Conservation (phyloP, 2,329 filamentous ascomycete species). For the Verticillium tricorpus region DNA sequence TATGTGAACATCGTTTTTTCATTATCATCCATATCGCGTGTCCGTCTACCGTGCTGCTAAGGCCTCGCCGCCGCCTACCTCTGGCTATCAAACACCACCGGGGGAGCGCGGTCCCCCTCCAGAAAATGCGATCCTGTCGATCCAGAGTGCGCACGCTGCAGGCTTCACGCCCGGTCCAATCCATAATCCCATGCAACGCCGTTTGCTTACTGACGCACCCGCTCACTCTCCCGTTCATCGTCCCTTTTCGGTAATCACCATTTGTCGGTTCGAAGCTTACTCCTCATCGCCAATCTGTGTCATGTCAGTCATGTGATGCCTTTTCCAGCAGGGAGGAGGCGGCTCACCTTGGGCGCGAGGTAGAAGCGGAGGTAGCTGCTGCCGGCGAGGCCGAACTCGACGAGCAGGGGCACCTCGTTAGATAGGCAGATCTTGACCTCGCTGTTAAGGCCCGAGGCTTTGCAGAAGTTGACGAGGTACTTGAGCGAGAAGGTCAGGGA, state of each 20-base stretch:
- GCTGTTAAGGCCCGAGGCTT: conserved; percentile 78
- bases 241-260: neutral
- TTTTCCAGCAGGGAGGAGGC: neutral
- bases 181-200: neutral
- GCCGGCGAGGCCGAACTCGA: conserved; percentile 80
- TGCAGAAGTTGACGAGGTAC: conserved; percentile 99
- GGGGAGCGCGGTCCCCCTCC: neutral
- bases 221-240: conserved; percentile 6
- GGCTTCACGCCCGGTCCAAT: neutral
- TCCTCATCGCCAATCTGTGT: conserved; percentile 34
- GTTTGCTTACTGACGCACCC: neutral
- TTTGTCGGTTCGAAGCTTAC: conserved; percentile 15
- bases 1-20: neutral
- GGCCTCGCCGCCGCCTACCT: neutral
- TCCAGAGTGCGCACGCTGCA: neutral
- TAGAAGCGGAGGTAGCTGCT: conserved; percentile 95
- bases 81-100: neutral
- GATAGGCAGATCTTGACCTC: conserved; percentile 91
- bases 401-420: conserved; percentile 90
- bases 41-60: neutral
- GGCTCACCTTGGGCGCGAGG: conserved; percentile 87
- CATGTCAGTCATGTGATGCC: conserved; percentile 2
- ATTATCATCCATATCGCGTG: conserved; percentile 3
- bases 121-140: neutral
- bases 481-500: conserved; percentile 96